Conservation (phyloP, 73 alveolate genomes). For the Effrenium voratum region DNA sequence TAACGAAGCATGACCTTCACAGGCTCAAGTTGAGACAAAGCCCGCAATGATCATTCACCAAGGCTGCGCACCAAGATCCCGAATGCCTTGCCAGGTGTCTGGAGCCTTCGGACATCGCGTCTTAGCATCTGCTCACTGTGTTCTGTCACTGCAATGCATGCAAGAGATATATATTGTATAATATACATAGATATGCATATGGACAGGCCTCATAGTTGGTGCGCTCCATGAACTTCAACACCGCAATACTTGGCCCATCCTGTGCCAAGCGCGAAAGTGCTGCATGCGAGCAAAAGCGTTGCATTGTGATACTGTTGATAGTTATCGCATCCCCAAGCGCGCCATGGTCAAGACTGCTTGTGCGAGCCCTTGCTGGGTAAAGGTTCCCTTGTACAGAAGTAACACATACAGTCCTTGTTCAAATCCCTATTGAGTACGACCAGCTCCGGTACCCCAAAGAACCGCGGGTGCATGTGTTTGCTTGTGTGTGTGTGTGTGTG, state of each 20-base stretch:
- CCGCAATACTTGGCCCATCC: slow-evolving; percentile 92
- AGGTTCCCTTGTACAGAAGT: no score
- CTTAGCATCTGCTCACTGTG: background rate
- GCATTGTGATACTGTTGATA: no score
- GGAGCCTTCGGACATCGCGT: slow-evolving; percentile 35
- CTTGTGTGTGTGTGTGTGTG: no score
- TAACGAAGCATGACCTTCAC: slow-evolving; percentile 72
- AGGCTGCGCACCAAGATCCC: slow-evolving; percentile 58
- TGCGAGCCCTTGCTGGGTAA: no score
- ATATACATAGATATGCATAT: background rate
- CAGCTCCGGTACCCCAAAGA: no score
- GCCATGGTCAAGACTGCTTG: no score
- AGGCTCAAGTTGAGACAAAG: background rate
- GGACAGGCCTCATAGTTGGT: slow-evolving; percentile 51
- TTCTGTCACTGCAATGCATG: background rate
- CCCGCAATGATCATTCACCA: background rate
- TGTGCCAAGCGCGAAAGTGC: no score
- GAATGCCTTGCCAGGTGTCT: slow-evolving; percentile 75
- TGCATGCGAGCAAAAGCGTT: no score
- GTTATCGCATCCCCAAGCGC: no score
- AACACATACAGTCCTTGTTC: no score
- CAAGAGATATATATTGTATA: background rate
- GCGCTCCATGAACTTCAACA: slow-evolving; percentile 85
- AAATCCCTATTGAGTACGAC: no score
- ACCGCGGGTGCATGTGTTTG: no score